phyloP scores from a whole-genome alignment of 2,329 filamentous ascomycete species.

The Fusarium tupiense region DNA sequence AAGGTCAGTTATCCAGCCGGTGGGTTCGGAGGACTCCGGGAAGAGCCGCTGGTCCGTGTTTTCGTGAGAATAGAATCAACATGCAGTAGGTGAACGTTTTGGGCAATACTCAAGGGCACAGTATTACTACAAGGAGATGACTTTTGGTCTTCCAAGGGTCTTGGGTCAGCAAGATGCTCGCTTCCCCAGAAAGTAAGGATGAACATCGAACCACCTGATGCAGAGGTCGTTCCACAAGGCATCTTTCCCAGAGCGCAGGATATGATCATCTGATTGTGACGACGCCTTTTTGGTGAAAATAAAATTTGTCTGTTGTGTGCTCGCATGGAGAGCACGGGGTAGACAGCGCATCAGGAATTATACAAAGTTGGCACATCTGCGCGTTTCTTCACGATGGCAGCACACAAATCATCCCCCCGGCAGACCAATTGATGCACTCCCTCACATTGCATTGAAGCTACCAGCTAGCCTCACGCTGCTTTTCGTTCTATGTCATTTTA shows the following conservation, averaged over 20 bases:
- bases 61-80: slow-evolving; percentile 15
- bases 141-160: slow-evolving; percentile 24
- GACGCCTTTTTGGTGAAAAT: slow-evolving; percentile 4
- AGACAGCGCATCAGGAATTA: slow-evolving; percentile 24
- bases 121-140: slow-evolving; percentile 29
- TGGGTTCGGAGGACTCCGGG: slow-evolving; percentile 34
- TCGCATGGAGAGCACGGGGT: slow-evolving; percentile 25
- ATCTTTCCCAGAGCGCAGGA: slow-evolving; percentile 14
- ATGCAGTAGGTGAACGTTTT: slow-evolving; percentile 12
- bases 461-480: slow-evolving; percentile 5
- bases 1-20: slow-evolving; percentile 13
- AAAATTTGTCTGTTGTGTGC: slow-evolving; percentile 21
- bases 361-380: slow-evolving; percentile 32
- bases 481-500: neutral
- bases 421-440: slow-evolving; percentile 23
- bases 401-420: neutral
- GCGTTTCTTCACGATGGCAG: slow-evolving; percentile 8
- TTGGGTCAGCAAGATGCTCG: slow-evolving; percentile 22
- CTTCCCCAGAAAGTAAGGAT: slow-evolving; percentile 38
- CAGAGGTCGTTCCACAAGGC: slow-evolving; percentile 38
- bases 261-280: slow-evolving; percentile 42
- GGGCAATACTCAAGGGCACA: slow-evolving; percentile 13
- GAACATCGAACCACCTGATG: slow-evolving; percentile 44
- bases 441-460: slow-evolving; percentile 26
- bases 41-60: slow-evolving; percentile 41